Conservation (phyloP, 176 grass and related monocot species). For the Avena insularis region DNA sequence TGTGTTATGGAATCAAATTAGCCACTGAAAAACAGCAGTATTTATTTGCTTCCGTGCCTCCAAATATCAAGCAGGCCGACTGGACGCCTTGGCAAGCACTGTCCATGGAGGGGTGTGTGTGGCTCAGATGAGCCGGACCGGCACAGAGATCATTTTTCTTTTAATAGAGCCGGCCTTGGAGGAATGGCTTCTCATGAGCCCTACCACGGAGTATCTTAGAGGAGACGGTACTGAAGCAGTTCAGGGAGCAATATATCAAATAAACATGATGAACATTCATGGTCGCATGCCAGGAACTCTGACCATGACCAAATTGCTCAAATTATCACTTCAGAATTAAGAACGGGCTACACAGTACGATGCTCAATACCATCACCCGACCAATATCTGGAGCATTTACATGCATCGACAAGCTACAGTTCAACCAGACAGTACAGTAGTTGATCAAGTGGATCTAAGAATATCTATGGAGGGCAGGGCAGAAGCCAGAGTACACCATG, state of each 20-base stretch:
- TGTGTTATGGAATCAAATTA: neutral
- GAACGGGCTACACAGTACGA: neutral
- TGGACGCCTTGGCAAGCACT: too few species aligned
- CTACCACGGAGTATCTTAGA: neutral
- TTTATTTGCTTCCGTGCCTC: neutral
- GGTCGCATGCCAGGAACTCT: neutral
- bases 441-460: slow-evolving; percentile 1
- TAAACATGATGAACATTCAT: neutral
- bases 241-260: neutral
- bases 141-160: too few species aligned
- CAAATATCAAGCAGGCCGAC: neutral
- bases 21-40: neutral
- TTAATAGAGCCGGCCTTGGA: neutral
- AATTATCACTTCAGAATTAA: slow-evolving; percentile 13
- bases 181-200: neutral
- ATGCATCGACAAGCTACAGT: slow-evolving; percentile 4
- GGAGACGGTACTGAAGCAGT: neutral
- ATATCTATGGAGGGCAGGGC: neutral
- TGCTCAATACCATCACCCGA: neutral
- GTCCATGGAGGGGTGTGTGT: too few species aligned
- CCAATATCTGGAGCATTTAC: slow-evolving; percentile 27
- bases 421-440: slow-evolving; percentile 35
- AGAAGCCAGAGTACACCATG: neutral
- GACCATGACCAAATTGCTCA: neutral
- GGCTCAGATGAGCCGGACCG: too few species aligned